Evolutionary conservation across 768 basidiomycete species (phyloP).

Genomic region (Leccinum uliginosum): DNA sequence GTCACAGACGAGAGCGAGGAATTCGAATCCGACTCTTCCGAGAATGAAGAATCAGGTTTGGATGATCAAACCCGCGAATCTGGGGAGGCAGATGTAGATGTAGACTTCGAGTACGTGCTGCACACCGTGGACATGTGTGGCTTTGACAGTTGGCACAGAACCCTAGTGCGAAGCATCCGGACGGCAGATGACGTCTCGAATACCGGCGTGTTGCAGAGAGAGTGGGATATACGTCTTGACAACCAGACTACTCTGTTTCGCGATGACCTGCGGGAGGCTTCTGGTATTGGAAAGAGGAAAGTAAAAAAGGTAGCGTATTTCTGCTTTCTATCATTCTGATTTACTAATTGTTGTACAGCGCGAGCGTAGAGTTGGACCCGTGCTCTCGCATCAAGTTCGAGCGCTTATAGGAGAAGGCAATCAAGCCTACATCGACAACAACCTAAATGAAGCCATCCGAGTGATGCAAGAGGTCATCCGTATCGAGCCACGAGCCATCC

Average conservation of each 20-base stretch:
- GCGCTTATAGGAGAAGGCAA: conserved; percentile 73
- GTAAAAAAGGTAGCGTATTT: conserved; percentile 39
- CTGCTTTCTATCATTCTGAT: not conserved
- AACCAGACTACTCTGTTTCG: conserved; percentile 66
- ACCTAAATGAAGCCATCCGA: conserved; percentile 64
- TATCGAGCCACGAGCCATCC: conserved; percentile 79
- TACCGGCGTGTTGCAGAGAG: conserved; percentile 45
- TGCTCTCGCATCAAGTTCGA: conserved; percentile 17
- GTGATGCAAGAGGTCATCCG: conserved; percentile 90
- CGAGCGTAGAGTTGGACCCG: conserved; percentile 11
- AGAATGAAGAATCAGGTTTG: conserved; percentile 2
- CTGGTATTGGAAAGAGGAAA: conserved; percentile 58
- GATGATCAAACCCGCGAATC: conserved; percentile 1
- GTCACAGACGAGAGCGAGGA: conserved; percentile 2
- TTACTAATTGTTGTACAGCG: conserved; percentile 1
- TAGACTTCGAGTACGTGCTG: conserved; percentile 19
- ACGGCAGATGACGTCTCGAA: conserved; percentile 35
- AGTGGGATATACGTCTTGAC: conserved; percentile 73
- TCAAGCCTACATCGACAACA: conserved; percentile 73
- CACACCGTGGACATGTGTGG: too few relatives aligned
- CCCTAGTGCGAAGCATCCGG: conserved; percentile 64
- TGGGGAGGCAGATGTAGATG: conserved; percentile 14
- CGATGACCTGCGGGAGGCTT: conserved; percentile 69
- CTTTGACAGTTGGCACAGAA: conserved; percentile 35
- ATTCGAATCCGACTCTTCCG: conserved; percentile 10